Evolutionary conservation across 129 eudicot genomes (phyloP), one percentile per base, ranked within the genome.

Genomic region (Saposhnikovia divaricata): DNA sequence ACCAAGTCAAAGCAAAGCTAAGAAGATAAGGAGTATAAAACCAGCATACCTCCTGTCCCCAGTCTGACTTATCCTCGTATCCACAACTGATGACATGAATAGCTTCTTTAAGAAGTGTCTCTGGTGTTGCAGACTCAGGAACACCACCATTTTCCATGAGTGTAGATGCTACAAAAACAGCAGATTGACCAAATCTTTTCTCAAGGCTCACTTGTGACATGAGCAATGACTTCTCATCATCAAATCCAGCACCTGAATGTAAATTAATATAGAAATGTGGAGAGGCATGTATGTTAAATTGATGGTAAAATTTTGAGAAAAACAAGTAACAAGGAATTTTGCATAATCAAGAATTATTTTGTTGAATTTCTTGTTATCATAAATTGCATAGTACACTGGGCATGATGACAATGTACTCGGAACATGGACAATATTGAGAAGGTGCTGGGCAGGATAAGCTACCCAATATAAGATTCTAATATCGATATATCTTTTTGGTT

Each of bases 191-290:
- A 61, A 85, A 85, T 77, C 86, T 70, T 80, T 85, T 80, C 80
- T 85, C 88, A 46, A 85, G 82, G 63, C 77, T 82, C 82, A 63
- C 59, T 85, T 85, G 83, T 76, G 88, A 85, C 86, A 82, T 80
- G 39, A 82, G 83, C 73, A 85, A 78, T 44, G 88, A 81, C 77
- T 82, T 85, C 70, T 85, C 88, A 78, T 85, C 88, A 21, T 85
- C 88, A 82, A 85, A 66, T 48, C 88, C 88, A 75, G 71, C 76
- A 81, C 85, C 88, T 85, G 69, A 74, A 71, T 27, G 55, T 65
- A 51, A 31, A 47, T 27, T 53, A 12, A 34, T 80, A 31, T 45
- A 23, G 10, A 40, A 84, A 43, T 34, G 46, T n/a, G 15, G n/a
- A 21, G 12, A 78, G 12, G 15, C 71, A 77, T 10, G 23, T 51